Base-by-base conservation (phyloP, 2,329 filamentous ascomycete genomes). In the Fusarium albosuccineum region DNA sequence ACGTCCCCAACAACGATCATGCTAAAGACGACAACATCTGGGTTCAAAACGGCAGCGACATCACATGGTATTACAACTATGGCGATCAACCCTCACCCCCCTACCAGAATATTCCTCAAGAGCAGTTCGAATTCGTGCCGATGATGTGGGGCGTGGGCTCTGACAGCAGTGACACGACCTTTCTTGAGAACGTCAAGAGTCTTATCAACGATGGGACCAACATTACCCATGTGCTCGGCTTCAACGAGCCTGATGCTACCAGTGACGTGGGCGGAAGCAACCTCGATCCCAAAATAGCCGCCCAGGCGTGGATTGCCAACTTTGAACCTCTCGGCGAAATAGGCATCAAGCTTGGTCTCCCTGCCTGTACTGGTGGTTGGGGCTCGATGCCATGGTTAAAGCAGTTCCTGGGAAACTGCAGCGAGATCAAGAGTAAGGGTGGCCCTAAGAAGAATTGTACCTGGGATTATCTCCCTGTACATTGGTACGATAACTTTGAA, bases 61-160 rank as follows among this genome's bases (percentile, higher is more conserved):
- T 95, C 57, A 91, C 88, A 4, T 96, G 92, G 92, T 96, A 96
- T 82, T 96, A 95, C 85, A 95, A 94, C 81, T 96, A 94, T 78
- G 78, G 80, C 27, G 73, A 82, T 17, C 74, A 77, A 4, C 91
- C 92, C 1, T 87, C 89, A 0, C 64, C 82, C 0, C 80, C 80
- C 41, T 90, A 85, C 74, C 67, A 77, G 40, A 77, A 82, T 50
- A 72, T 82, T 30, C 70, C 83, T 0, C 86, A 89, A 70, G 79
- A 82, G 13, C 77, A 83, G 13, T 87, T 95, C 70, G 85, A 92
- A 76, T 96, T 93, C 77, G 89, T 95, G 2, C 92, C 92, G 51
- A 93, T 94, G 92, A 86, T 94, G 62, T 95, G 90, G 90, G 91
- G 91, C 33, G 81, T 86, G 9, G 79, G 82, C 4, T 61, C 77